These are phyloP conservation scores for Trichophyton simii DNA, from an alignment of 2,329 filamentous ascomycete genomes.

Conservation along the genomic window DNA sequence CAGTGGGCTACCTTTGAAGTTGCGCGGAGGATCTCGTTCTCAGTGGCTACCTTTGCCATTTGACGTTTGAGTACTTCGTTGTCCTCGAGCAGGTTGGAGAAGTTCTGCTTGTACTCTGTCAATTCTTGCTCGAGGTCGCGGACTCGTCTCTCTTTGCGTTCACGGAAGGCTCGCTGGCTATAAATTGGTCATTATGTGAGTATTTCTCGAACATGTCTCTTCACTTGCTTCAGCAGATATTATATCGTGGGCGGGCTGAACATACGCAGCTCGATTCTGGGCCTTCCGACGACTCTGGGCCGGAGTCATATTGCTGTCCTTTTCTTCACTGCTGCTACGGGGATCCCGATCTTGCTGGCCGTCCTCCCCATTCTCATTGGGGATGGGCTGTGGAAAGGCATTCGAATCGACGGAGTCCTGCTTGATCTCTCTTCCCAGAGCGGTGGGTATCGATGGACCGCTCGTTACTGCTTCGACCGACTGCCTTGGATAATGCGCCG, in stretches of 20 bases:
- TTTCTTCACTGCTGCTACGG: conserved; percentile 39
- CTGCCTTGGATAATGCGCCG: background rate
- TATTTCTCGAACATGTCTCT: background rate
- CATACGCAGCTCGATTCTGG: conserved; percentile 62
- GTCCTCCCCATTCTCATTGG: conserved; percentile 2
- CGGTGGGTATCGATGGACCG: background rate
- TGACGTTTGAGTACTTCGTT: conserved; percentile 79
- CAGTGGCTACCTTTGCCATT: conserved; percentile 69
- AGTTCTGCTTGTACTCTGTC: conserved; percentile 59
- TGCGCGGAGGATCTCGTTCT: conserved; percentile 84
- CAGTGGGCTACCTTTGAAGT: conserved; percentile 45
- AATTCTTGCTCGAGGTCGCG: conserved; percentile 86
- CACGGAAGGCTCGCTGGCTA: conserved; percentile 89
- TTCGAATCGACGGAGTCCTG: background rate
- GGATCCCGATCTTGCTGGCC: background rate
- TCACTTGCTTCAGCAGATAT: background rate
- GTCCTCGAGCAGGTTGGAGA: conserved; percentile 60
- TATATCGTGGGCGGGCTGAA: conserved; percentile 11
- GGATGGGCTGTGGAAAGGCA: background rate
- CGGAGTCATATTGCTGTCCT: conserved; percentile 42
- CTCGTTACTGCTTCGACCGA: background rate
- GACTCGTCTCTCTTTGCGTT: conserved; percentile 88
- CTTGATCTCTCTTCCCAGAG: background rate
- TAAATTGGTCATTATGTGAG: conserved; percentile 1
- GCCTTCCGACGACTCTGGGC: conserved; percentile 52